Base-by-base conservation (phyloP, 1,284 basidiomycete species). In the Exobasidium cylindrosporum region DNA sequence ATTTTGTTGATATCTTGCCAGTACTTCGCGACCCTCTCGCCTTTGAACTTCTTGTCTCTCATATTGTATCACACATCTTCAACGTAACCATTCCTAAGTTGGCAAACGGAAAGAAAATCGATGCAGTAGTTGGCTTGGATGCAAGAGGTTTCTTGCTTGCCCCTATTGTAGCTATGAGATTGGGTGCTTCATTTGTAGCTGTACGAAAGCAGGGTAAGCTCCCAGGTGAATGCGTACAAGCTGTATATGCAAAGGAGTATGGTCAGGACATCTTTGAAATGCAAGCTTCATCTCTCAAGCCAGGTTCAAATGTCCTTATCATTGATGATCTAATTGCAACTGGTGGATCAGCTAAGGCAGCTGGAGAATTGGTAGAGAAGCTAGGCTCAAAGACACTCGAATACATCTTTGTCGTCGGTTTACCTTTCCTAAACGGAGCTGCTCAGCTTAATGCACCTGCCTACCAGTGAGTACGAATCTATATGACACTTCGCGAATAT, bases 271-370 rank as follows among this genome's bases (percentile, higher is more conserved):
- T 86, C 11, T 96, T 97, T 76, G 93, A 98, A 83, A 95, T 98
- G 87, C 96, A 98, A 82, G 84, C 86, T 45, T 90, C 88, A 61
- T 88, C 90, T 1, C 90, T 99, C 76, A 82, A 86, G 70, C 54
- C 68, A 32, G 91, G 91, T 32, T 89, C 95, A 79, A 90, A 84
- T 61, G 92, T 94, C 30, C 81, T 99, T 45, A 85, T 98, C 53
- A 84, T 99, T 31, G 96, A 99, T 81, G 96, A 99, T 81, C 84
- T 99, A 43, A 93, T 99, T 67, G 96, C 96, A 0, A 98, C 96
- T 47, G 92, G 92, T 65, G 96, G 96, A 5, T 97, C 93, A 17
- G 96, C 96, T 2, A 88, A 87, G 68, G 94, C 94, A 1, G 94
- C 96, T 7, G 94, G 93, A 58, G 87, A 96, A 71, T 88, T 99